Evolutionary conservation across 176 grass and related monocot species (phyloP).

Genomic region (Zea luxurians): DNA sequence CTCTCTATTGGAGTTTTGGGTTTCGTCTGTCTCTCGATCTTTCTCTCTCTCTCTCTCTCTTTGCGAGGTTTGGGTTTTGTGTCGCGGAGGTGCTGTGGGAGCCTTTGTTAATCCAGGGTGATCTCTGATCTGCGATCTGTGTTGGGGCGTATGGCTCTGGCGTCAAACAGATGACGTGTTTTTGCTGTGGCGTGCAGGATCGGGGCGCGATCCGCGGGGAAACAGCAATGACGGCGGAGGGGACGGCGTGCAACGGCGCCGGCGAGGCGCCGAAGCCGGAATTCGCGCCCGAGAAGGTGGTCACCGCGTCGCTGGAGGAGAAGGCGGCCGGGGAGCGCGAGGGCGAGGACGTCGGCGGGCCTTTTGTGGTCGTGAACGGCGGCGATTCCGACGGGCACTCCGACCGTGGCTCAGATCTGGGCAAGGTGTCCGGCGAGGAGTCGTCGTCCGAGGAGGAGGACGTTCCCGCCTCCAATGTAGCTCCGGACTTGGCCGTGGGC

Average conservation of each 20-base stretch:
- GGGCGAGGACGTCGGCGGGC: slow-evolving; percentile 39
- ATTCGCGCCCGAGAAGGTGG: slow-evolving; percentile 36
- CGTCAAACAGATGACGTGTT: not conserved
- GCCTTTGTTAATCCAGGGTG: not conserved
- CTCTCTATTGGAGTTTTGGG: not conserved
- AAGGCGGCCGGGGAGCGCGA: slow-evolving; percentile 40
- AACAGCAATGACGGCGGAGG: slow-evolving; percentile 60
- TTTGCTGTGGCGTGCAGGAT: slow-evolving; percentile 27
- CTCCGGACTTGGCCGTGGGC: not conserved
- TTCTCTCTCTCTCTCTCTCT: not conserved
- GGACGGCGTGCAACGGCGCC: slow-evolving; percentile 36
- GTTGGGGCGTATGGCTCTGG: not conserved
- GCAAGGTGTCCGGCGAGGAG: not conserved
- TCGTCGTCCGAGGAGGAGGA: slow-evolving; percentile 26
- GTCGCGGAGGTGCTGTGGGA: not conserved
- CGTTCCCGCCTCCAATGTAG: slow-evolving; percentile 35
- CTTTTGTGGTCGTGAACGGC: slow-evolving; percentile 53
- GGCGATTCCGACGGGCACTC: slow-evolving; percentile 47
- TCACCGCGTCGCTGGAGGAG: slow-evolving; percentile 24
- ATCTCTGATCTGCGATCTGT: slow-evolving; percentile 35
- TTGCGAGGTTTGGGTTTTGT: not conserved
- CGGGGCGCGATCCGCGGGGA: slow-evolving; percentile 44
- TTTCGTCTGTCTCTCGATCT: not conserved
- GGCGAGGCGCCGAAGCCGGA: slow-evolving; percentile 39
- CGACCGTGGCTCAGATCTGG: slow-evolving; percentile 43